Conservation (phyloP, 352 stramenopile genomes). For the Albugo candida region DNA sequence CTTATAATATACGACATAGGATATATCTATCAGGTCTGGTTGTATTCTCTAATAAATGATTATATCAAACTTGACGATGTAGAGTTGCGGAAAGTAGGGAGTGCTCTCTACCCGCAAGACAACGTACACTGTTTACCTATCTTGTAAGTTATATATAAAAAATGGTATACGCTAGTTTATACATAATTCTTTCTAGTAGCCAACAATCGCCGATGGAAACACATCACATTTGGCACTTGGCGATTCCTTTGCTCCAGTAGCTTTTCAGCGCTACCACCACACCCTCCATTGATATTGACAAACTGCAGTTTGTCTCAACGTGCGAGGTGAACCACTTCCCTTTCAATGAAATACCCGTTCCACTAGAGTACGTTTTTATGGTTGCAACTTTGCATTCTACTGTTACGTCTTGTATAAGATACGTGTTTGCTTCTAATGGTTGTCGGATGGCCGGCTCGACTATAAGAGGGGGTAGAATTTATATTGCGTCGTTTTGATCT, state of each 20-base stretch:
- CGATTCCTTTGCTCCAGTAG: no score
- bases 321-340: constrained; percentile 8
- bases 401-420: constrained; percentile 9
- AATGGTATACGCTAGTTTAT: no score
- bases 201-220: no score
- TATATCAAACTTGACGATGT: constrained; percentile 43
- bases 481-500: constrained; percentile 60
- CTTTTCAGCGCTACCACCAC: no score
- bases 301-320: constrained; percentile 15
- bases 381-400: neutral
- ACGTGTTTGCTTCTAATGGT: constrained; percentile 54
- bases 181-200: no score
- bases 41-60: constrained; percentile 59
- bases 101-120: constrained; percentile 39
- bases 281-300: constrained; percentile 3
- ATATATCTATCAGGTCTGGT: constrained; percentile 32
- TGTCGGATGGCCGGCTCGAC: constrained; percentile 41
- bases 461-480: constrained; percentile 19
- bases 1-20: neutral
- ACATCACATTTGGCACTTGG: no score
- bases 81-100: constrained; percentile 36
- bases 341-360: constrained; percentile 5
- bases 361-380: constrained; percentile 10
- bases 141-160: no score
- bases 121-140: constrained; percentile 31